Evolutionary conservation across 768 basidiomycete species (phyloP).

Genomic region (Ephemerocybe angulata): DNA sequence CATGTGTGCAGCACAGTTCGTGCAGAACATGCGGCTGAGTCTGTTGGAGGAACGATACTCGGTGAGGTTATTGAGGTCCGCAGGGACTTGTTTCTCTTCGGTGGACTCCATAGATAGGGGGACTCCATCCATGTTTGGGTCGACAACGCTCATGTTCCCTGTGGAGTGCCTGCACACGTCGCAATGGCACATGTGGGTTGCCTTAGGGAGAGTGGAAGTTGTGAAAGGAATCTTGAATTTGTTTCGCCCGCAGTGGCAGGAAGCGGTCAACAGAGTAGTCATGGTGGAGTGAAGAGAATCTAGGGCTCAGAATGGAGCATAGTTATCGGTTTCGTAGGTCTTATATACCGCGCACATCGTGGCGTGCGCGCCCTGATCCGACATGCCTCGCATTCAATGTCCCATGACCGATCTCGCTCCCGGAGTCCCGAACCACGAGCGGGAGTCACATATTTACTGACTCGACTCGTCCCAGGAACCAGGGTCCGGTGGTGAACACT

Average conservation of each 20-base stretch:
- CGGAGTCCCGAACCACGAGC: too few relatives aligned
- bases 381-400: too few relatives aligned
- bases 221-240: conserved; percentile 25
- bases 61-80: conserved; percentile 15
- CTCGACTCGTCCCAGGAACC: too few relatives aligned
- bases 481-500: too few relatives aligned
- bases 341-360: too few relatives aligned
- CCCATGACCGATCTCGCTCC: too few relatives aligned
- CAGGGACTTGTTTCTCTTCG: neutral
- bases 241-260: conserved; percentile 27
- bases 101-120: neutral
- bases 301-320: too few relatives aligned
- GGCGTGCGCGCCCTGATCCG: too few relatives aligned
- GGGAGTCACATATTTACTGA: too few relatives aligned
- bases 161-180: conserved; percentile 27
- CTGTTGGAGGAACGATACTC: conserved; percentile 19
- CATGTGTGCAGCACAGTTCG: conserved; percentile 26
- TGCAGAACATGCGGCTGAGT: conserved; percentile 26
- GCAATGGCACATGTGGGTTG: conserved; percentile 27
- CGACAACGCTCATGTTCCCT: conserved; percentile 24
- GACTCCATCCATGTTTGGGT: conserved; percentile 12
- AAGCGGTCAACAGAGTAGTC: conserved; percentile 20
- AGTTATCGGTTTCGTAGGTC: too few relatives aligned
- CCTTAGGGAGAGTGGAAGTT: conserved; percentile 20
- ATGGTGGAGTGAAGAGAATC: too few relatives aligned